Percentiles rank a stretch among this genome's conserved stretches.
Conservation (phyloP, 768 basidiomycete genomes). For the Russula dissimulans region DNA sequence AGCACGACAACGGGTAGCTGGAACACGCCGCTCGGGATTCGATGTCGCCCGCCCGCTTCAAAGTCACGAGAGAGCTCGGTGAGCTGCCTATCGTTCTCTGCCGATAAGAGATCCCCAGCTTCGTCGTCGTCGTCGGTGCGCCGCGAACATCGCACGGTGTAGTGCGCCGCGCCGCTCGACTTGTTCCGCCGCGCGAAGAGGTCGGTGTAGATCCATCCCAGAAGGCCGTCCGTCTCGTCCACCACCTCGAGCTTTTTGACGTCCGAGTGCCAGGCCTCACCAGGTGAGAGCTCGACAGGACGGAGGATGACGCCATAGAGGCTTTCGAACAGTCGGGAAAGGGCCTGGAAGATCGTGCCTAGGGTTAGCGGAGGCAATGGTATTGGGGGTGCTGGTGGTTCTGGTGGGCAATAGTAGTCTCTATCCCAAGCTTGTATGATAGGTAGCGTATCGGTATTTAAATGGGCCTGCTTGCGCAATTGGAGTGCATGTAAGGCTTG, state of each 20-base stretch:
- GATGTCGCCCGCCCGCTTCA: slow-evolving; percentile 52
- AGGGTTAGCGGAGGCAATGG: slow-evolving; percentile 69
- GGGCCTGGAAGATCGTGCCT: slow-evolving; percentile 85
- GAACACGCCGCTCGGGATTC: slow-evolving; percentile 56
- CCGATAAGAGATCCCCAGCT: slow-evolving; percentile 42
- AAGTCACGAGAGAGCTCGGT: slow-evolving; percentile 46
- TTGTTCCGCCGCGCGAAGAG: slow-evolving; percentile 81
- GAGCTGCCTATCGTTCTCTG: slow-evolving; percentile 31
- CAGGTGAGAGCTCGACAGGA: slow-evolving; percentile 53
- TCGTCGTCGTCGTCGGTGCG: slow-evolving; percentile 88
- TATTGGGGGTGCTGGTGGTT: slow-evolving; percentile 66
- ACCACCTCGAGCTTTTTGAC: slow-evolving; percentile 91
- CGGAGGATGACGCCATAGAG: slow-evolving; percentile 83
- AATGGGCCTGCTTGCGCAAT: slow-evolving; percentile 66
- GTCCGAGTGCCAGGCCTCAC: slow-evolving; percentile 84
- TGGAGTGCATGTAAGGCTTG: slow-evolving; percentile 60
- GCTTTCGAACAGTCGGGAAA: slow-evolving; percentile 81
- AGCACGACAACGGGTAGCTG: slow-evolving; percentile 91
- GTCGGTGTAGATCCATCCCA: slow-evolving; percentile 95
- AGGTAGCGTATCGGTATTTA: slow-evolving; percentile 47
- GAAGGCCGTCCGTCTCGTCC: slow-evolving; percentile 75
- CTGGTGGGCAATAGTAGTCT: slow-evolving; percentile 83
- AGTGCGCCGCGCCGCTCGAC: slow-evolving; percentile 88
- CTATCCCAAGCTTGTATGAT: slow-evolving; percentile 93
- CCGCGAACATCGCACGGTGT: slow-evolving; percentile 92